Percentiles rank a stretch among this genome's conserved stretches.
Evolutionary conservation across 345 rosid genomes (phyloP).

Genomic region (Aquilaria malaccensis): DNA sequence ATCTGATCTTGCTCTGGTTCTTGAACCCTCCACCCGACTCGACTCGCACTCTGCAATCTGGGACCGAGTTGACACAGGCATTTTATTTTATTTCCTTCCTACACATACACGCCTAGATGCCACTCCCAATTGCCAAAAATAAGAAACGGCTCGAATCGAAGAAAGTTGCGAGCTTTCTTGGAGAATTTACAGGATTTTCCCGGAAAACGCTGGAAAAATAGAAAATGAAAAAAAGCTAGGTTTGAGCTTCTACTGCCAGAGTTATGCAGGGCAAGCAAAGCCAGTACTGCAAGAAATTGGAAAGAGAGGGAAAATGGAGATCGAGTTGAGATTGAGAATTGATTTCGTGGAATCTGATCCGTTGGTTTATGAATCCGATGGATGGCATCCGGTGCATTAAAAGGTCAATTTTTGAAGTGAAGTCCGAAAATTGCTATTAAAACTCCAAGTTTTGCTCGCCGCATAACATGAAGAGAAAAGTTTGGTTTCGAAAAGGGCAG

Average conservation of each 20-base stretch:
- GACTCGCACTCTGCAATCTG: slow-evolving; percentile 31
- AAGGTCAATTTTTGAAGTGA: slow-evolving; percentile 20
- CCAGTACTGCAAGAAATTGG: background rate
- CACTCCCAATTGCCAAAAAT: slow-evolving; percentile 17
- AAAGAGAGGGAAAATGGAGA: slow-evolving; percentile 22
- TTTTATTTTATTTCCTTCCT: slow-evolving; percentile 27
- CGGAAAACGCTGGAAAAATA: background rate
- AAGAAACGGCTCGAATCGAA: slow-evolving; percentile 13
- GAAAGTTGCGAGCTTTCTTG: slow-evolving; percentile 10
- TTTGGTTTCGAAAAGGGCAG: background rate
- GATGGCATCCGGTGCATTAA: slow-evolving; percentile 32
- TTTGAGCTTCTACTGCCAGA: background rate
- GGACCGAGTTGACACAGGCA: slow-evolving; percentile 90
- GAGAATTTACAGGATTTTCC: slow-evolving; percentile 12
- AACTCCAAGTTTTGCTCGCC: slow-evolving; percentile 20
- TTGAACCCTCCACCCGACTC: slow-evolving; percentile 13
- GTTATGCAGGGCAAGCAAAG: background rate
- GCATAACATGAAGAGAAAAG: background rate
- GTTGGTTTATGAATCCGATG: slow-evolving; percentile 19
- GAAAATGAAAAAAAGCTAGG: slow-evolving; percentile 6
- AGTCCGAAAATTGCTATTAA: slow-evolving; percentile 11
- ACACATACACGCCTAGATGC: slow-evolving; percentile 40
- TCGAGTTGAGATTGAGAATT: slow-evolving; percentile 5
- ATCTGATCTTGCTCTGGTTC: slow-evolving; percentile 24
- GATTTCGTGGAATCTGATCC: slow-evolving; percentile 18